Evolutionary conservation across 768 basidiomycete genomes (phyloP).

Genomic region (Mycena indigotica): DNA sequence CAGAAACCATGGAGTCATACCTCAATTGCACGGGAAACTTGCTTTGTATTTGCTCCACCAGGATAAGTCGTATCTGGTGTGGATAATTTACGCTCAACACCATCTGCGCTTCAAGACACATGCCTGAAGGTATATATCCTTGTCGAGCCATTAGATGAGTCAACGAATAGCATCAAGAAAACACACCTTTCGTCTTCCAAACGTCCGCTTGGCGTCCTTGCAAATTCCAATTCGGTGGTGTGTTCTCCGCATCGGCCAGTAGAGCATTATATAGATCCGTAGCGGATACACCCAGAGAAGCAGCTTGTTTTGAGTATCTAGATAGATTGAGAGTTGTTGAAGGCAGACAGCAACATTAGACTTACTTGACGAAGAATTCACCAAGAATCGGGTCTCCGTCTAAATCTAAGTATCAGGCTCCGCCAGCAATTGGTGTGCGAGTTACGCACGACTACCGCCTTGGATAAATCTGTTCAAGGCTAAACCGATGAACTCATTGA

Average conservation of each 20-base stretch:
- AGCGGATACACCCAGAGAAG: conserved; percentile 48
- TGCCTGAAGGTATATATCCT: conserved; percentile 29
- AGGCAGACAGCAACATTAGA: not conserved
- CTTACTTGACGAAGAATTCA: conserved; percentile 67
- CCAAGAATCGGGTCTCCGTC: conserved; percentile 66
- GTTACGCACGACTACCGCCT: conserved; percentile 59
- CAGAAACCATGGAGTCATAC: conserved; percentile 30
- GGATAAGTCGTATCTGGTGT: conserved; percentile 43
- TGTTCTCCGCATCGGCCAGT: conserved; percentile 58
- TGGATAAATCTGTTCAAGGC: conserved; percentile 34
- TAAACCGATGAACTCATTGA: not conserved
- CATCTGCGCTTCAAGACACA: too few relatives aligned
- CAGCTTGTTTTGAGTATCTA: conserved; percentile 55
- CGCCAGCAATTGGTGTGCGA: not conserved
- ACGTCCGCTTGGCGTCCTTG: conserved; percentile 59
- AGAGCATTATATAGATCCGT: conserved; percentile 57
- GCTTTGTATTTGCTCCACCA: conserved; percentile 60
- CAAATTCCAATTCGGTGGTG: conserved; percentile 63
- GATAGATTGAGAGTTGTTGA: not conserved
- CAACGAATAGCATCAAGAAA: not conserved
- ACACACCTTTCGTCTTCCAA: conserved; percentile 56
- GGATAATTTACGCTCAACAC: too few relatives aligned
- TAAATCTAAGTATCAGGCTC: too few relatives aligned
- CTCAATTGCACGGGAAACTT: conserved; percentile 64
- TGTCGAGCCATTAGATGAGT: not conserved